Base-by-base conservation (phyloP, 352 stramenopile species). In the Phytophthora citricola region DNA sequence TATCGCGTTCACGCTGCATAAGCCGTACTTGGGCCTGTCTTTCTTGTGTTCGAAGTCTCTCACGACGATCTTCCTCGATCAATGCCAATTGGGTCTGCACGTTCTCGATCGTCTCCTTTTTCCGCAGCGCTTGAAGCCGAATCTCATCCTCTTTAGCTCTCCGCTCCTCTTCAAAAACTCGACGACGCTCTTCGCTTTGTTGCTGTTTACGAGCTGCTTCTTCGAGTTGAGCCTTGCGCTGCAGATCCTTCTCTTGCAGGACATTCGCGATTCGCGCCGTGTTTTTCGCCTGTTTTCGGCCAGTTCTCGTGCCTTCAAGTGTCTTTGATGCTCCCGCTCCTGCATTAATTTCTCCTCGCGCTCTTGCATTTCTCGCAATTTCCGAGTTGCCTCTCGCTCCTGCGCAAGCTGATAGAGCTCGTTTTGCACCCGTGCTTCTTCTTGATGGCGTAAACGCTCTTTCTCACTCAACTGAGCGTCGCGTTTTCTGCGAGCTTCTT, bases 221-320 rank as follows among this genome's bases (percentile, higher is more conserved):
- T 17, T 85, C 54, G 5, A 85, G 55, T 40, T 90, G 87, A 24
- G 73, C 45, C 10, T 75, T 62, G 0, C 73, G 71, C 45, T 89
- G 76, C 10, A 77, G 17, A 34, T 87, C 85, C 27, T 83, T 87
- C 49, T 93, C 83, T 44, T 82, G 56, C 15, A 93, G 46, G 12
- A 93, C 84, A 47, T 66, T 79, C 10, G 70, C 73, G 43, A 93
- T 86, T 5, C 83, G 77, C 49, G 87, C 78, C 20, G 89, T 82
- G 69, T 91, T 93, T 26, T 73, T 78, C 24, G 83, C 66, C 47
- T 92, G 84, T 53, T 90, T 5, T 90, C 75, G 0, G 69, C 54
- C 29, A 88, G 54, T 32, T 87, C 77, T 2, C 63, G 51, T 0
- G 79, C 78, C 46, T 82, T 90, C 12, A 73, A 44, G 0, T 60